A percentile compares a stretch with the other conserved stretches of the same genome.
Evolutionary conservation across 1,284 basidiomycete species (phyloP).

Genomic region (Apiotrichum brassicae): DNA sequence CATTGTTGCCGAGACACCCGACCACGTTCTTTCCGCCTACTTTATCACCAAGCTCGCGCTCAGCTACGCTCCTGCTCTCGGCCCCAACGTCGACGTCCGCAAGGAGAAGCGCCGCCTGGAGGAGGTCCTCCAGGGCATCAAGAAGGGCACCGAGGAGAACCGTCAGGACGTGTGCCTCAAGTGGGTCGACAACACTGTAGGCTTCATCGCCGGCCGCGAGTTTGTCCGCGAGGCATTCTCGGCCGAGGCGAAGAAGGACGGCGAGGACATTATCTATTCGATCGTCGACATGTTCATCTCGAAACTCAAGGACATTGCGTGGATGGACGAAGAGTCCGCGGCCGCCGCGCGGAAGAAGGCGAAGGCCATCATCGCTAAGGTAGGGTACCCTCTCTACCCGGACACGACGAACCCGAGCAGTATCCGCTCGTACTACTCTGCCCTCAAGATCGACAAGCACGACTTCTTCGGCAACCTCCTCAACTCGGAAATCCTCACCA

Average conservation of each 20-base stretch:
- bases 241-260: constrained; percentile 70
- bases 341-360: constrained; percentile 75
- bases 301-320: constrained; percentile 68
- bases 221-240: constrained; percentile 85
- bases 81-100: constrained; percentile 67
- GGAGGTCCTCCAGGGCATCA: constrained; percentile 72
- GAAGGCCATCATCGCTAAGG: constrained; percentile 45
- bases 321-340: constrained; percentile 87
- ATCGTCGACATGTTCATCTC: constrained; percentile 79
- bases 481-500: constrained; percentile 34
- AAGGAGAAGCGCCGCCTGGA: constrained; percentile 62
- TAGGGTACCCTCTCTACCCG: constrained; percentile 70
- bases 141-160: constrained; percentile 77
- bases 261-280: constrained; percentile 73
- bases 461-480: constrained; percentile 75
- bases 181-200: constrained; percentile 47
- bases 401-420: constrained; percentile 68
- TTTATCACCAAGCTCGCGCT: constrained; percentile 67
- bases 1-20: constrained; percentile 63
- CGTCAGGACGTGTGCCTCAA: constrained; percentile 59
- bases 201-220: constrained; percentile 53
- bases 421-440: constrained; percentile 66
- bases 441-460: constrained; percentile 59
- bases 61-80: constrained; percentile 61
- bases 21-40: constrained; percentile 70